phyloP scores from a whole-genome alignment of 345 rosid genomes.

The Heritiera fomes region DNA sequence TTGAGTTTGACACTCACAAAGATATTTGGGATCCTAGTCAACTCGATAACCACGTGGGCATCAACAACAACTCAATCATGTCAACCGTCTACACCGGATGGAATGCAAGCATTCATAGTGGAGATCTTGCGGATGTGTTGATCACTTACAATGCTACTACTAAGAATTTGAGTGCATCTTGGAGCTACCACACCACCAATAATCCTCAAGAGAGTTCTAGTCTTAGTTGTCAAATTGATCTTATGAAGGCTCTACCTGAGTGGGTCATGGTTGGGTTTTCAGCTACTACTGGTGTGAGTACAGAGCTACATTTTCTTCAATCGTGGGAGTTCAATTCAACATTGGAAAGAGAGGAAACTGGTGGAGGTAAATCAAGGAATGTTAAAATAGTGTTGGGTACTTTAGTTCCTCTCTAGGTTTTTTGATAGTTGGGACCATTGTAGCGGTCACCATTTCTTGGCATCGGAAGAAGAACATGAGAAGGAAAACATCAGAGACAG shows the following conservation, averaged over 20 bases:
- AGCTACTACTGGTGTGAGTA: conserved; percentile 25
- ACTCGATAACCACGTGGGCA: conserved; percentile 35
- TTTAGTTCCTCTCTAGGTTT: conserved; percentile 25
- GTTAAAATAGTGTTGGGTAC: conserved; percentile 15
- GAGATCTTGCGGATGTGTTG: no score
- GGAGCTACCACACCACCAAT: no score
- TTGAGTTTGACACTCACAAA: not conserved
- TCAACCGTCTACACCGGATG: not conserved
- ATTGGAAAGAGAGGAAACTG: conserved; percentile 23
- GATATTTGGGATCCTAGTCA: conserved; percentile 35
- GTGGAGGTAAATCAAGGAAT: conserved; percentile 5
- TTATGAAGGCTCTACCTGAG: conserved; percentile 37
- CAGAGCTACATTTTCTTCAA: conserved; percentile 31
- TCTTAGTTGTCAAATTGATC: conserved; percentile 41
- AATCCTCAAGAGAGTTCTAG: no score
- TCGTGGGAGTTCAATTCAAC: conserved; percentile 39
- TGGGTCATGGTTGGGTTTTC: conserved; percentile 48
- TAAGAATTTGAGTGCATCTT: no score
- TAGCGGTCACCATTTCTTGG: no score
- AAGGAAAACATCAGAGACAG: no score
- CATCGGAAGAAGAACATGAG: no score
- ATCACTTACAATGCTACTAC: no score
- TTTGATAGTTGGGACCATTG: conserved; percentile 8
- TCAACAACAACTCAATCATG: conserved; percentile 33
- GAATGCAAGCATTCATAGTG: no score